Conservation (phyloP, 805 yeast genomes). For the Metschnikowia dekortorum region DNA sequence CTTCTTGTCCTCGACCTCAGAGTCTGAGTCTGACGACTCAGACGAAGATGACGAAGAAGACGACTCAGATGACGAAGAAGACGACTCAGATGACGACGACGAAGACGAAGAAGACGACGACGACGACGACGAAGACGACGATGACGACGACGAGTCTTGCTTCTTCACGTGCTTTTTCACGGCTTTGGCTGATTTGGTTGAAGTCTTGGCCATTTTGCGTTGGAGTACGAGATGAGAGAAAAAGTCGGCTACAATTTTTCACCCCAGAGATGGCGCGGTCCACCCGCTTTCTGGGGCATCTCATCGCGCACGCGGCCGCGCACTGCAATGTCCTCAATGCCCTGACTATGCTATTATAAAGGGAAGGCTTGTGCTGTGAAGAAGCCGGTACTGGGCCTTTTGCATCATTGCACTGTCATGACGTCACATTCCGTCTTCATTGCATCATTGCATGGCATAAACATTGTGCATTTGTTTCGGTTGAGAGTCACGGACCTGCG, state of each 20-base stretch:
- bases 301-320: background rate
- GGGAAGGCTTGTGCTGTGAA: too few relatives aligned
- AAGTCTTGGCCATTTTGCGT: conserved; percentile 36
- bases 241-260: conserved; percentile 2
- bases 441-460: too few relatives aligned
- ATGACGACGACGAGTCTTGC: conserved; percentile 5
- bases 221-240: conserved; percentile 8
- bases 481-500: too few relatives aligned
- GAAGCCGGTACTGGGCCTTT: too few relatives aligned
- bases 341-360: too few relatives aligned
- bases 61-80: conserved; percentile 19
- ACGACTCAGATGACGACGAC: conserved; percentile 20
- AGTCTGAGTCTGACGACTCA: conserved; percentile 17
- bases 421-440: too few relatives aligned
- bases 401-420: too few relatives aligned
- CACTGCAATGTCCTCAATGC: background rate
- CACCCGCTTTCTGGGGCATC: conserved; percentile 2
- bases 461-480: too few relatives aligned
- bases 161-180: conserved; percentile 3
- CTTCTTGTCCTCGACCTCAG: background rate
- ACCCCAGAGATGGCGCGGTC: conserved; percentile 1
- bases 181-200: conserved; percentile 20
- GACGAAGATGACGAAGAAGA: conserved; percentile 19
- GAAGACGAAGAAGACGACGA: conserved; percentile 17
- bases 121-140: conserved; percentile 19